Evolutionary conservation across 805 yeast genomes (phyloP), one percentile per base, ranked within the genome.

Genomic region (Kregervanrija fluxuum): DNA sequence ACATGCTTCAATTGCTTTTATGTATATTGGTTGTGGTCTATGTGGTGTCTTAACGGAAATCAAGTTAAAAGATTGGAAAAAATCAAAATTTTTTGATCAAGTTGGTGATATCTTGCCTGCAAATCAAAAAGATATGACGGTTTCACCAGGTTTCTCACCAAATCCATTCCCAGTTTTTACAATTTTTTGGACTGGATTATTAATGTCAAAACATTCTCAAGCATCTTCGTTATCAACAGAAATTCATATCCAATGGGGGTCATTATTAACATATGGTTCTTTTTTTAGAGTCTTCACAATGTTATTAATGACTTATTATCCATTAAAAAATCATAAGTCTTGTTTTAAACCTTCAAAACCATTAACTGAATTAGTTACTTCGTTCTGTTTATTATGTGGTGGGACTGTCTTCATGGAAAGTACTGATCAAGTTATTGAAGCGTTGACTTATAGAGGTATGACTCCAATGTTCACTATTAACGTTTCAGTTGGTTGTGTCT

Each of bases 121-220:
- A 36, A 40, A 15, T 14, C 37, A 38, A 35, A 42, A 48, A 16
- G 15, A 36, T 15, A 41, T 43, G 11, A 10, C 46, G 17, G 74
- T 56, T 11, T 64, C 82, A 1, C 90, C 90, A 2, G 95, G 95
- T 0, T 85, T 70, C 62, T 82, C 95, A 1, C 90, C 95, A 51
- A 93, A 93, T 61, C 97, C 97, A 32, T 88, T 93, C 76, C 97
- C 98, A 3, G 80, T 86, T 1, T 77, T 93, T 52, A 88, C 95
- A 2, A 85, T 93, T 32, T 93, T 86, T 67, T 93, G 96, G 95
- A 93, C 98, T 1, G 99, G 99, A 30, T 74, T 83, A 11, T 71
- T 93, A 49, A 93, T 93, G 99, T 89, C 97, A 1, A 87, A 84
- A 63, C 99, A 93, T 65, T 80, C 79, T 35, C 99, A 93, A 65